Evolutionary conservation across 164 flowering plant species (phyloP).

Genomic region (Vitis amurensis): DNA sequence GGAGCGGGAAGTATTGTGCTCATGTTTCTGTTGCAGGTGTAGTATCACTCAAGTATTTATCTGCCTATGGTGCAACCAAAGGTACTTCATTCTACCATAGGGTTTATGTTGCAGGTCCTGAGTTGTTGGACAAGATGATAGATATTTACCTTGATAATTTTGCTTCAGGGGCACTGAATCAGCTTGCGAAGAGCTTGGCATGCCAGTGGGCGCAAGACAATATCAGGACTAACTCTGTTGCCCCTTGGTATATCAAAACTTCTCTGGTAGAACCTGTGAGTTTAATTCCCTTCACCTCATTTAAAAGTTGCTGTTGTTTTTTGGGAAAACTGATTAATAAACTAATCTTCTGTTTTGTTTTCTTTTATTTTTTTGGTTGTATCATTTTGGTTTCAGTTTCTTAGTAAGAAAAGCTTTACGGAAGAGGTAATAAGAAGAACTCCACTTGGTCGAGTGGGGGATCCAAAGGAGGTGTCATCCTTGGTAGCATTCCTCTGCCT

Average conservation of each 20-base stretch:
- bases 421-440: conserved; percentile 13
- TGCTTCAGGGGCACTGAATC: conserved; percentile 37
- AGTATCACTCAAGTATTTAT: conserved; percentile 15
- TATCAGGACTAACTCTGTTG: conserved; percentile 19
- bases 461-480: conserved; percentile 29
- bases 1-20: conserved; percentile 47
- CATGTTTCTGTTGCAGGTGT: conserved; percentile 44
- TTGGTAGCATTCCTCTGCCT: conserved; percentile 37
- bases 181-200: conserved; percentile 14
- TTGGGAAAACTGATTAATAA: no score
- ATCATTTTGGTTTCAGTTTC: background rate
- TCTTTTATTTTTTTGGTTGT: no score
- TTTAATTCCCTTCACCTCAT: no score
- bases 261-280: conserved; percentile 6
- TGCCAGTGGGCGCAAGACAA: conserved; percentile 27
- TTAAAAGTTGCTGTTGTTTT: no score
- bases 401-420: conserved; percentile 8
- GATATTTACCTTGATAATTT: background rate
- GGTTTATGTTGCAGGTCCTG: no score
- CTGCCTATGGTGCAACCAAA: conserved; percentile 46
- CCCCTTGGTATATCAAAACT: conserved; percentile 18
- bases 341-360: no score
- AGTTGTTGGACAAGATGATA: no score
- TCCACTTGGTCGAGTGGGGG: conserved; percentile 25
- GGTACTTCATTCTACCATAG: conserved; percentile 20